These are phyloP conservation scores for Diaporthe sp. DNA, from an alignment of 2,329 filamentous ascomycete species.

Conservation along the genomic window DNA sequence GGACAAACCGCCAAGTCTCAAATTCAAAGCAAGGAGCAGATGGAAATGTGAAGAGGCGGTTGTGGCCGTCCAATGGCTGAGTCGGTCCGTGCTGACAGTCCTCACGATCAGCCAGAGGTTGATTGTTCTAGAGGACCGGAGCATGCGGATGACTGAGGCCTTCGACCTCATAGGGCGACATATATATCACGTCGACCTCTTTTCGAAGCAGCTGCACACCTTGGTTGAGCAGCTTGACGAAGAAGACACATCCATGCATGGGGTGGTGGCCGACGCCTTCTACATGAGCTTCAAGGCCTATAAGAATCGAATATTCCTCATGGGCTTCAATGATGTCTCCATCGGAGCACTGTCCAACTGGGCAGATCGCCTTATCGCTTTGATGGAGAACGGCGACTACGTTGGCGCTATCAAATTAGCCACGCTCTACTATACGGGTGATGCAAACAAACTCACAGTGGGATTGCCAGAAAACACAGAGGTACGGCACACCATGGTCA, in stretches of 20 bases:
- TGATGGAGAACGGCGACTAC: conserved; percentile 98
- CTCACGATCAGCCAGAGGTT: conserved; percentile 95
- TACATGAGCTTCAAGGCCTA: conserved; percentile 98
- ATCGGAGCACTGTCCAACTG: conserved; percentile 96
- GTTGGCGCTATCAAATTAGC: conserved; percentile 91
- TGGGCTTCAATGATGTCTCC: conserved; percentile 94
- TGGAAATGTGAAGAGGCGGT: conserved; percentile 97
- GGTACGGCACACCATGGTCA: conserved; percentile 84
- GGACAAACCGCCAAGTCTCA: conserved; percentile 82
- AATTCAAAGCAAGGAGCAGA: conserved; percentile 85
- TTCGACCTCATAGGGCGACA: conserved; percentile 94
- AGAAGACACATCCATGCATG: conserved; percentile 90
- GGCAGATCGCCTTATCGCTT: conserved; percentile 91
- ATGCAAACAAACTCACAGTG: conserved; percentile 93
- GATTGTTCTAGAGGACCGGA: conserved; percentile 90
- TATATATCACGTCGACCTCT: conserved; percentile 91
- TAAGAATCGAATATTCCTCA: conserved; percentile 90
- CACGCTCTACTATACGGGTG: conserved; percentile 91
- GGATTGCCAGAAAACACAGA: conserved; percentile 88
- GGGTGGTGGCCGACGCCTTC: conserved; percentile 96
- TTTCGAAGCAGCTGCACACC: conserved; percentile 86
- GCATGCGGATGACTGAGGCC: conserved; percentile 91
- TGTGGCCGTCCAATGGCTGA: conserved; percentile 96
- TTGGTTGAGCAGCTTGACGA: conserved; percentile 92
- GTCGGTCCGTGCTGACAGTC: conserved; percentile 89